Percentiles rank a stretch among this genome's conserved stretches.
These are phyloP conservation scores for Diaporthe sp. DNA, from an alignment of 2,329 filamentous ascomycete species.

Conservation along the genomic window DNA sequence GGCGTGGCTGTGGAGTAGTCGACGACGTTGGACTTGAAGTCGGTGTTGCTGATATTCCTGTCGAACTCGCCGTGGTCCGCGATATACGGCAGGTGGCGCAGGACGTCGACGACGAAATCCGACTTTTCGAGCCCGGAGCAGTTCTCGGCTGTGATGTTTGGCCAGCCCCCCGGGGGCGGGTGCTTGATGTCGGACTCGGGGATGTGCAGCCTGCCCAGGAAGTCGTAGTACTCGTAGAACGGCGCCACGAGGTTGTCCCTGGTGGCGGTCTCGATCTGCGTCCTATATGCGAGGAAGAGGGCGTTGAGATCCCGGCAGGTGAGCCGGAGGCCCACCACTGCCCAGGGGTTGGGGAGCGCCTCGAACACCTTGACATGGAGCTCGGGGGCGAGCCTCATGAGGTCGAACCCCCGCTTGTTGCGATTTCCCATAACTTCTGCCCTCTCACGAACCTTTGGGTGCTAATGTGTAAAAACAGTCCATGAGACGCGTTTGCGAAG, in stretches of 20 bases:
- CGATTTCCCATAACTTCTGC: not conserved
- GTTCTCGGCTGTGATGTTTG: not conserved
- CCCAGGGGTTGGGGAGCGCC: not conserved
- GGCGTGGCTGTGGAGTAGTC: not conserved
- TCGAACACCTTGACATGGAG: not conserved
- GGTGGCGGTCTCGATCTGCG: not conserved
- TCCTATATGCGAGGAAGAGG: not conserved
- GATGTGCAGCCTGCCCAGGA: not conserved
- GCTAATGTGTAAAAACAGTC: not conserved
- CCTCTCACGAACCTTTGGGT: rapidly evolving
- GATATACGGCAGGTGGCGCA: not conserved
- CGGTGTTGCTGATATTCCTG: not conserved
- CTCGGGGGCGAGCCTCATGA: not conserved
- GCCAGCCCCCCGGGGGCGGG: not conserved
- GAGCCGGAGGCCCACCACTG: not conserved
- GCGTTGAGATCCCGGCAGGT: not conserved
- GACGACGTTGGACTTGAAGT: not conserved
- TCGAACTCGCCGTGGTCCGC: not conserved
- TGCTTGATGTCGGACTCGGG: not conserved
- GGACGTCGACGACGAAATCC: not conserved
- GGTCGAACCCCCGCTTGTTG: no score
- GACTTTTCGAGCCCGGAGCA: not conserved
- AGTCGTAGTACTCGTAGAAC: not conserved
- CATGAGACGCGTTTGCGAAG: no score
- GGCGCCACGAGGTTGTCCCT: not conserved